Percentiles rank a stretch among this genome's conserved stretches.
These are phyloP conservation scores for Leishmania gerbilli DNA, from an alignment of 208 protist genomes.

Conservation along the genomic window DNA sequence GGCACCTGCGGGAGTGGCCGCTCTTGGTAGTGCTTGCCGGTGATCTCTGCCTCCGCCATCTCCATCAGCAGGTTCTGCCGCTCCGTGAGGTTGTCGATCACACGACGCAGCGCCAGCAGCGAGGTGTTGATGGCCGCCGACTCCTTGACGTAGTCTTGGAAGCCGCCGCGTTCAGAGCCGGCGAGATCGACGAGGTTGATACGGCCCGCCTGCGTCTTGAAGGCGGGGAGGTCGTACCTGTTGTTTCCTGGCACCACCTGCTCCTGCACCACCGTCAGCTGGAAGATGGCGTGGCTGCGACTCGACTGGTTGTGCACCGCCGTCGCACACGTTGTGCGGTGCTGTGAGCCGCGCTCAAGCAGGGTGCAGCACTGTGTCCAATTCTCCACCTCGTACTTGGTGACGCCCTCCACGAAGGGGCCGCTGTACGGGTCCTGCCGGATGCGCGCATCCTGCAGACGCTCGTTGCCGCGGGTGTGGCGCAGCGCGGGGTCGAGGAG, in stretches of 20 bases:
- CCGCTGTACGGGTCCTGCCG: conserved; percentile 86
- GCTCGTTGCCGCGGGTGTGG: conserved; percentile 74
- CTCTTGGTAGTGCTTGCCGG: conserved; percentile 52
- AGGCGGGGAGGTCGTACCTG: conserved; percentile 59
- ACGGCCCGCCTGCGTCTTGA: conserved; percentile 70
- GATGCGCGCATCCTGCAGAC: conserved; percentile 88
- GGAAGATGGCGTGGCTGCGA: conserved; percentile 91
- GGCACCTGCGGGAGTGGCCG: conserved; percentile 86
- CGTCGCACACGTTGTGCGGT: conserved; percentile 93
- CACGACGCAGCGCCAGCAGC: conserved; percentile 79
- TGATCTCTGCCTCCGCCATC: conserved; percentile 79
- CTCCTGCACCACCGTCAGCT: conserved; percentile 86
- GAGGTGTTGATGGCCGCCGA: conserved; percentile 92
- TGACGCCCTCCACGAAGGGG: conserved; percentile 89
- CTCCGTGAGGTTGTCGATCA: conserved; percentile 90
- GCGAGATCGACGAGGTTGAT: conserved; percentile 93
- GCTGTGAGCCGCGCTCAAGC: conserved; percentile 87
- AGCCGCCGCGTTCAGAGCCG: conserved; percentile 89
- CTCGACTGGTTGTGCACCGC: conserved; percentile 90
- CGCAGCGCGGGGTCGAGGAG: conserved; percentile 90
- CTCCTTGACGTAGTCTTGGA: conserved; percentile 91
- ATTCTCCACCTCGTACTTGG: conserved; percentile 89
- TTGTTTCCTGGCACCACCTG: conserved; percentile 68
- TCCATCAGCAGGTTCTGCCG: conserved; percentile 91
- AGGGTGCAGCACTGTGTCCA: conserved; percentile 87